These are phyloP conservation scores for Cytidiella melzeri DNA, from an alignment of 768 basidiomycete species.

Conservation along the genomic window DNA sequence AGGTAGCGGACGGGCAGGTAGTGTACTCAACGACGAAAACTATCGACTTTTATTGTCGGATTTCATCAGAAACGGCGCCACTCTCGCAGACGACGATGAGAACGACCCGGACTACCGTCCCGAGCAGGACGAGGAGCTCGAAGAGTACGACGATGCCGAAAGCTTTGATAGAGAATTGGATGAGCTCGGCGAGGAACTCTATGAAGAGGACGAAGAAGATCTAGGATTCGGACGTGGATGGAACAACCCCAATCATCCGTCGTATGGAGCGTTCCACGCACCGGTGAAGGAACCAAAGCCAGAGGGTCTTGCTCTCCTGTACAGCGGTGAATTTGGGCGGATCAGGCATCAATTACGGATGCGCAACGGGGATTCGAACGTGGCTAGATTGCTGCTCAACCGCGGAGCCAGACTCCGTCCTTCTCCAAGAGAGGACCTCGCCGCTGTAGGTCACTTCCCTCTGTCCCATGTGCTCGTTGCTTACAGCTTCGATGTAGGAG, in stretches of 20 bases:
- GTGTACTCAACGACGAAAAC: no score
- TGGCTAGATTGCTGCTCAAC: constrained; percentile 44
- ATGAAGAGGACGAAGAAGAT: constrained; percentile 19
- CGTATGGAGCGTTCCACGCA: constrained; percentile 29
- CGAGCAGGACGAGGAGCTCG: constrained; percentile 29
- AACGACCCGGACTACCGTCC: constrained; percentile 20
- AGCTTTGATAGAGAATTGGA: constrained; percentile 15
- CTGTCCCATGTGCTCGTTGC: no score
- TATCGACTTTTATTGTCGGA: no score
- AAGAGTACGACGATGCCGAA: constrained; percentile 29
- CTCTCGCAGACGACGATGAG: constrained; percentile 25
- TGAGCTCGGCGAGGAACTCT: constrained; percentile 11
- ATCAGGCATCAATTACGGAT: constrained; percentile 45
- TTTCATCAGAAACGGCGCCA: no score
- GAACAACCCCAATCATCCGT: constrained; percentile 6
- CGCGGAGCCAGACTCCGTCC: constrained; percentile 23
- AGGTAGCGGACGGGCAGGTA: no score
- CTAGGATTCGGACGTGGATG: constrained; percentile 26
- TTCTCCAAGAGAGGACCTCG: constrained; percentile 45
- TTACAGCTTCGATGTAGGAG: constrained; percentile 36
- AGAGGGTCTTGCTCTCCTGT: constrained; percentile 58
- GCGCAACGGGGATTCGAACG: constrained; percentile 36
- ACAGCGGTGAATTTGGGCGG: constrained; percentile 76
- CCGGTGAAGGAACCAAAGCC: constrained; percentile 53
- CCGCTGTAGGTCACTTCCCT: constrained; percentile 39